Conservation (phyloP, 495 filamentous ascomycete species). For the Annulohypoxylon moriforme region DNA sequence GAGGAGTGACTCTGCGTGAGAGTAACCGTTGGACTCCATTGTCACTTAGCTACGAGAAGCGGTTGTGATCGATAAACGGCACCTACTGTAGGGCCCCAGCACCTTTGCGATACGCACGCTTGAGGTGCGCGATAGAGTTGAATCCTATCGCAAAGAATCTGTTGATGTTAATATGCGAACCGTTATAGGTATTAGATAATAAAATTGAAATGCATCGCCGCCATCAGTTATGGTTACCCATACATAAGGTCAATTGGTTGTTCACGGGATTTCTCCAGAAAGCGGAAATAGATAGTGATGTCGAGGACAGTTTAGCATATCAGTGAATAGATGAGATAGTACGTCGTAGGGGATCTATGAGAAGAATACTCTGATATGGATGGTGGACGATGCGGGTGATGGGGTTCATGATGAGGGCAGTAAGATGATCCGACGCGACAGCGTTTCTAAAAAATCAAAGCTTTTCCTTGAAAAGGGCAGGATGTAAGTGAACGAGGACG, state of each 20-base stretch:
- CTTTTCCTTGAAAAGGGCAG: conserved; percentile 12
- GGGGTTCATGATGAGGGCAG: conserved; percentile 8
- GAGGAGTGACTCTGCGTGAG: conserved; percentile 48
- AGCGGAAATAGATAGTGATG: background rate
- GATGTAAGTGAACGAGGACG: conserved; percentile 22
- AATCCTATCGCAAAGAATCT: conserved; percentile 20
- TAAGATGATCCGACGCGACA: background rate
- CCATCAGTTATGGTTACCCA: conserved; percentile 16
- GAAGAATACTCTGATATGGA: conserved; percentile 18
- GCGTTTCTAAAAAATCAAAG: conserved; percentile 5
- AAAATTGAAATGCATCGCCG: conserved; percentile 27
- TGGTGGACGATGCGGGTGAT: conserved; percentile 11
- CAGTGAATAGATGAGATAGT: conserved; percentile 9
- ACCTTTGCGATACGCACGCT: conserved; percentile 23
- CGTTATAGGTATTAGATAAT: background rate
- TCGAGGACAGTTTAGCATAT: background rate
- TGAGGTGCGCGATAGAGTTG: conserved; percentile 15
- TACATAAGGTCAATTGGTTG: background rate
- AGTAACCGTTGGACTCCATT: conserved; percentile 50
- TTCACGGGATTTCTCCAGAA: background rate
- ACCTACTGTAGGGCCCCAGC: conserved; percentile 35
- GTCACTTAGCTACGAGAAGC: conserved; percentile 26
- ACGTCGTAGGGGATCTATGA: background rate
- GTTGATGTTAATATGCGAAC: conserved; percentile 16
- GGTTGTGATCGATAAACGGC: conserved; percentile 35